Percentiles rank a stretch among this genome's conserved stretches.
These are phyloP conservation scores for Aspergillus spinulosporus DNA, from an alignment of 2,329 filamentous ascomycete species.

Conservation along the genomic window DNA sequence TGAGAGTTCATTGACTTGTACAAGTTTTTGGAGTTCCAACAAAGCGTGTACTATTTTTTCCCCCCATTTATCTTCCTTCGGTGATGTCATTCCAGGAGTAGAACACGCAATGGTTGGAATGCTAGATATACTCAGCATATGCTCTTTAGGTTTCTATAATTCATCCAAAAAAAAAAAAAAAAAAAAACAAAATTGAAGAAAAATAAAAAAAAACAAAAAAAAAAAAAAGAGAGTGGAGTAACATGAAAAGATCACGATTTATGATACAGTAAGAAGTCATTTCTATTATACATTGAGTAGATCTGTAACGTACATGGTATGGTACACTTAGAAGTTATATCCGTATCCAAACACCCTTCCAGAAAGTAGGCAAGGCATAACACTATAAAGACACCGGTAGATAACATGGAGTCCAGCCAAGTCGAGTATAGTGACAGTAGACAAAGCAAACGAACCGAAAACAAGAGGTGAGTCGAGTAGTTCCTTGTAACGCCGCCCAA, in stretches of 20 bases:
- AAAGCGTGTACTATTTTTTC: slow-evolving; percentile 3
- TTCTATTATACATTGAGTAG: background rate
- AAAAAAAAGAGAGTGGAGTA: background rate
- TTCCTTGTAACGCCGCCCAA: slow-evolving; percentile 9
- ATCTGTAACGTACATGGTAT: slow-evolving; percentile 1
- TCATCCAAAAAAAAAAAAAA: too few relatives aligned
- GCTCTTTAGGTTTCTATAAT: too few relatives aligned
- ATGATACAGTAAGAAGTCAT: background rate
- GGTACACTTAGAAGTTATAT: background rate
- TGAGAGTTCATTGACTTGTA: background rate
- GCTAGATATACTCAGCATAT: too few relatives aligned
- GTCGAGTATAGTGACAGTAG: background rate
- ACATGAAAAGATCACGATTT: background rate
- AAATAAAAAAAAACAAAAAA: too few relatives aligned
- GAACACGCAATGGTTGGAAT: too few relatives aligned
- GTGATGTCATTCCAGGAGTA: too few relatives aligned
- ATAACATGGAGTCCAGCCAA: background rate
- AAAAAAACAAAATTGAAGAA: too few relatives aligned
- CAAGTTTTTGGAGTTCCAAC: background rate
- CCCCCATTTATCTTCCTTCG: too few relatives aligned
- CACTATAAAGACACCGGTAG: background rate
- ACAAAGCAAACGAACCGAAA: background rate
- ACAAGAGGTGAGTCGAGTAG: background rate
- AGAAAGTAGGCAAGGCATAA: background rate
- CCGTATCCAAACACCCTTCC: slow-evolving; percentile 1